These are phyloP conservation scores for Meyerozyma elateridarum DNA, from an alignment of 1,139 yeast species.

Conservation along the genomic window DNA sequence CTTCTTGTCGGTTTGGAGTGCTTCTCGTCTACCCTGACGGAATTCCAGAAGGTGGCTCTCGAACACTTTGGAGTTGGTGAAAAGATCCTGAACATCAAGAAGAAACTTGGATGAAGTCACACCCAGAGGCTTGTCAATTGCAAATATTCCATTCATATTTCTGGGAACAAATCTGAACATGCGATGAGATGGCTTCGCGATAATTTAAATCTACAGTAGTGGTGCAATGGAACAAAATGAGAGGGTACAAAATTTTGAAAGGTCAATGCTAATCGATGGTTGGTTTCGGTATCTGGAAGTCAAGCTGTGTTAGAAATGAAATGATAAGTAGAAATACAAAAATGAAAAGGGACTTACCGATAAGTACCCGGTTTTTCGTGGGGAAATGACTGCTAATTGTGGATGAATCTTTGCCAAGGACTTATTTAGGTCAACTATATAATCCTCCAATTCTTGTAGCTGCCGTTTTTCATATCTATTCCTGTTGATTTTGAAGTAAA, in stretches of 20 bases:
- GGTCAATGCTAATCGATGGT: background rate
- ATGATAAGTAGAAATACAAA: background rate
- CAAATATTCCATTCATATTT: slow-evolving; percentile 82
- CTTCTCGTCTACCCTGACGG: slow-evolving; percentile 25
- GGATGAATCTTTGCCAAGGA: slow-evolving; percentile 4
- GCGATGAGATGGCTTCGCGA: slow-evolving; percentile 2
- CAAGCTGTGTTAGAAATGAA: slow-evolving; percentile 27
- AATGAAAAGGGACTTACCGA: slow-evolving; percentile 45
- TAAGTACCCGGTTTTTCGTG: slow-evolving; percentile 55
- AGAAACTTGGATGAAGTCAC: slow-evolving; percentile 75
- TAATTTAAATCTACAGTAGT: background rate
- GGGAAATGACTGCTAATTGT: slow-evolving; percentile 43
- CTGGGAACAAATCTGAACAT: slow-evolving; percentile 14
- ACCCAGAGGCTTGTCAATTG: slow-evolving; percentile 88
- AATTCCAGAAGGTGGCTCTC: slow-evolving; percentile 47
- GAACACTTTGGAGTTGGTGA: slow-evolving; percentile 59
- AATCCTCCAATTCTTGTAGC: slow-evolving; percentile 40
- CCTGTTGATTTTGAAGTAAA: slow-evolving; percentile 19
- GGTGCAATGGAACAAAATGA: background rate
- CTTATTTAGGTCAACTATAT: slow-evolving; percentile 22
- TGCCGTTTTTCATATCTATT: slow-evolving; percentile 23
- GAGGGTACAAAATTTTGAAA: background rate
- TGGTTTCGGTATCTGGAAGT: slow-evolving; percentile 48
- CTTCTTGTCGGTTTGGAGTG: slow-evolving; percentile 42
- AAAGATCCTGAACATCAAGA: slow-evolving; percentile 55